Conservation (phyloP, 2,329 filamentous ascomycete species). For the Fusarium mangiferae region DNA sequence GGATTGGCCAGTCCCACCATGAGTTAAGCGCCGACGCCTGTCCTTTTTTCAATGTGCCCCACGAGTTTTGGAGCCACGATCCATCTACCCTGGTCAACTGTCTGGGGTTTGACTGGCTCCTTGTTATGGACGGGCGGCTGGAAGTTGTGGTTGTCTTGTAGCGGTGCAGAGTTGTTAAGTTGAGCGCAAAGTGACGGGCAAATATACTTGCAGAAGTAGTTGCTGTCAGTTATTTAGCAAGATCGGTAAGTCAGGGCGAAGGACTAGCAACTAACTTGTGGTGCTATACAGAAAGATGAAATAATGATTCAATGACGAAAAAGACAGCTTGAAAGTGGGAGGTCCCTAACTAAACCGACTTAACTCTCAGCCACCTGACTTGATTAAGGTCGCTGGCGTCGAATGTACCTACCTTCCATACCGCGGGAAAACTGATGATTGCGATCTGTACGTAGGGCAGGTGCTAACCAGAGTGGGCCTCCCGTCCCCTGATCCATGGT, state of each 20-base stretch:
- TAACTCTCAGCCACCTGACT: conserved; percentile 16
- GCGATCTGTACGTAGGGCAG: conserved; percentile 29
- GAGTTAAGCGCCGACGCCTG: conserved; percentile 68
- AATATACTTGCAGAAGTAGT: conserved; percentile 8
- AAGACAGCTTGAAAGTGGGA: neutral
- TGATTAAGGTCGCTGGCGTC: neutral
- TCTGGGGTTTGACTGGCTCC: conserved; percentile 35
- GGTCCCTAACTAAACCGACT: neutral
- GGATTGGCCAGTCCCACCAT: conserved; percentile 46
- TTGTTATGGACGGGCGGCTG: conserved; percentile 33
- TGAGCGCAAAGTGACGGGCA: conserved; percentile 34
- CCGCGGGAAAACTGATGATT: conserved; percentile 11
- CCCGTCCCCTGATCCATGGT: conserved; percentile 19
- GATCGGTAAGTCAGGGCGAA: neutral
- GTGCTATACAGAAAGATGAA: neutral
- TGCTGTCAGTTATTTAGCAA: neutral
- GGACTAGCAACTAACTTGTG: neutral
- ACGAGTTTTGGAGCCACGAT: conserved; percentile 45
- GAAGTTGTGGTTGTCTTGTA: conserved; percentile 21
- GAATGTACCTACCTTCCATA: neutral
- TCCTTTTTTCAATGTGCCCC: conserved; percentile 60
- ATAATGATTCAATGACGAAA: neutral
- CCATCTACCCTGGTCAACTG: conserved; percentile 38
- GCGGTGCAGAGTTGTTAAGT: conserved; percentile 8
- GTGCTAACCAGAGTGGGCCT: conserved; percentile 26